A percentile compares a stretch with the other conserved stretches of the same genome.
Evolutionary conservation across 192 early-diverging fungal species (phyloP).

Genomic region (Rhizophagus sp.): DNA sequence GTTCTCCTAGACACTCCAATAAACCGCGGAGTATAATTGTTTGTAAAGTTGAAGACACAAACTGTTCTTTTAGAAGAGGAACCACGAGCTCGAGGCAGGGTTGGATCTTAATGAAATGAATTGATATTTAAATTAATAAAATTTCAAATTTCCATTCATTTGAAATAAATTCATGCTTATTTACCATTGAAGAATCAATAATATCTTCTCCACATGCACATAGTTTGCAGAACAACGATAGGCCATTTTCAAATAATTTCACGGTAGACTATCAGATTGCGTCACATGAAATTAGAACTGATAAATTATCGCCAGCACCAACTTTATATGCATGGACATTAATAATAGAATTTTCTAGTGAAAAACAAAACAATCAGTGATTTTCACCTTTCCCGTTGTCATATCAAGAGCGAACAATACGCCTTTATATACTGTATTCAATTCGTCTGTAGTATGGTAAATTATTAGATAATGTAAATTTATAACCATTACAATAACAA

Average conservation of each 20-base stretch:
- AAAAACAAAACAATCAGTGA: conserved; percentile 23
- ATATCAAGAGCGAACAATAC: conserved; percentile 27
- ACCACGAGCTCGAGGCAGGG: conserved; percentile 8
- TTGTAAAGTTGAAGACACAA: conserved; percentile 24
- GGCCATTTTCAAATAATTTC: conserved; percentile 30
- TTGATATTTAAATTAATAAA: background rate
- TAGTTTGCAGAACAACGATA: conserved; percentile 23
- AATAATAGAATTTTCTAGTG: background rate
- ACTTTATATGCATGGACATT: conserved; percentile 1
- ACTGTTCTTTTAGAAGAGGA: conserved; percentile 9
- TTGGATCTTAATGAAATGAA: background rate
- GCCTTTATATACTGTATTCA: conserved; percentile 11
- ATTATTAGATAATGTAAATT: background rate
- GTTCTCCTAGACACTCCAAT: conserved; percentile 31
- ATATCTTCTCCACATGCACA: conserved; percentile 32
- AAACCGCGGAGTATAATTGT: conserved; percentile 19
- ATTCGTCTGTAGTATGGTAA: conserved; percentile 8
- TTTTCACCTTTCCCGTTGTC: conserved; percentile 30
- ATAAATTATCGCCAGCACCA: conserved; percentile 16
- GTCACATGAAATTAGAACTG: conserved; percentile 22
- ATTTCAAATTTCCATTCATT: background rate
- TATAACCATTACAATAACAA: background rate
- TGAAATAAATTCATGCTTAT: background rate
- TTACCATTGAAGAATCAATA: conserved; percentile 24
- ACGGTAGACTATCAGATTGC: conserved; percentile 30